phyloP scores from a whole-genome alignment of 2,329 filamentous ascomycete species.

The Fusarium longipes region DNA sequence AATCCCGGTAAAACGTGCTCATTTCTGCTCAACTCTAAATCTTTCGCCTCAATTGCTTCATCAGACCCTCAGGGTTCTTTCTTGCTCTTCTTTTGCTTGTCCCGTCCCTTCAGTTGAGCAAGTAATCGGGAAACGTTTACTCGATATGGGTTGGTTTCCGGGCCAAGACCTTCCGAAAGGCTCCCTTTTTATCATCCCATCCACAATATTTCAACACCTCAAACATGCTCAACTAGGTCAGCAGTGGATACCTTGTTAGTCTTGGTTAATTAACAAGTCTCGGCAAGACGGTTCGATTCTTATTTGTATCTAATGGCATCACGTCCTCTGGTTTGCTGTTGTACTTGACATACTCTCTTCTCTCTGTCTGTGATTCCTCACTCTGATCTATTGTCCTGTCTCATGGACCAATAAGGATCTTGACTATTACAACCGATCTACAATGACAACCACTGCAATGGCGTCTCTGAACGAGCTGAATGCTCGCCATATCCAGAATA shows the following conservation, averaged over 20 bases:
- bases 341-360: conserved; percentile 10
- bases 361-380: conserved; percentile 6
- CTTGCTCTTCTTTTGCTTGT: not conserved
- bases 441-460: conserved; percentile 26
- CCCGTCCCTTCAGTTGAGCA: conserved; percentile 32
- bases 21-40: conserved; percentile 50
- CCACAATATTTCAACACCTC: conserved; percentile 11
- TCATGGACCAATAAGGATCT: not conserved
- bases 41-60: conserved; percentile 10
- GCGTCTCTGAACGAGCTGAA: conserved; percentile 37
- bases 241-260: conserved; percentile 18
- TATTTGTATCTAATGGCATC: conserved; percentile 44
- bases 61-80: not conserved
- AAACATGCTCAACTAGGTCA: conserved; percentile 35
- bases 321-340: conserved; percentile 19
- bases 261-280: not conserved
- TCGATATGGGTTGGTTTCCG: conserved; percentile 40
- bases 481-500: conserved; percentile 57
- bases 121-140: conserved; percentile 39
- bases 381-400: not conserved
- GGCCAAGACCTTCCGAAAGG: conserved; percentile 18
- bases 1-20: conserved; percentile 52
- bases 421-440: not conserved
- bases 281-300: conserved; percentile 22
- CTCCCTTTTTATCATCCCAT: conserved; percentile 8